Evolutionary conservation across 345 rosid species (phyloP), one percentile per base, ranked within the genome.

Genomic region (Euphorbia lathyris): DNA sequence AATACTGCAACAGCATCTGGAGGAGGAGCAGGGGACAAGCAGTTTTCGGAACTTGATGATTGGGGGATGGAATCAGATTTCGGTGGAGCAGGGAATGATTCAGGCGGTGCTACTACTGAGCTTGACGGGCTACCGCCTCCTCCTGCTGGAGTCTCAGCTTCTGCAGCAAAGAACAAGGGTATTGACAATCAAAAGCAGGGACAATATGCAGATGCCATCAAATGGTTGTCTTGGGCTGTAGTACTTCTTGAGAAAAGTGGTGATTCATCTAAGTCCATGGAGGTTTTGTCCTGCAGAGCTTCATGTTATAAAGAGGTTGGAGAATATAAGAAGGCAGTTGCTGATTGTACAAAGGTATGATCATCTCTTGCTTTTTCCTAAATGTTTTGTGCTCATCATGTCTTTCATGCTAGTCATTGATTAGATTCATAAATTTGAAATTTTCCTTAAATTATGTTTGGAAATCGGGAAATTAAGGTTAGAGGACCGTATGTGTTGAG

Each of bases 291-390:
- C 1, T 74, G 82, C 80, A 88, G 99, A 72, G 99, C 99, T 74
- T 95, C 99, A 1, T 95, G 99, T 71, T 95, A 92, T 83, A 95
- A 92, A 82, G 99, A 95, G 84, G 99, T 92, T 65, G 99, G 99
- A 58, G 99, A 95, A 79, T 90, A 95, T 79, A 95, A 95, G 83
- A 92, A 95, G 84, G 99, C 99, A 34, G 99, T 95, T 36, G 88
- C 93, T 25, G 99, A 92, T 77, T 95, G 97, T 76, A 80, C 97
- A 22, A 86, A 86, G 99, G 97, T 91, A 88, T 71, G 34, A 59
- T 56, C 63, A 19, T 58, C 27, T 43, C 58, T 57, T 66, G 64
- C 60, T 27, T 43, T 48, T 32, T 67, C 13, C 57, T 67, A n/a
- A 0, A 42, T 70, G 34, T 22, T 62, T 61, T 48, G 0, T n/a